Evolutionary conservation across 2,329 filamentous ascomycete genomes (phyloP), one percentile per base, ranked within the genome.

Genomic region (Hymenotorrendiella dingleyae): DNA sequence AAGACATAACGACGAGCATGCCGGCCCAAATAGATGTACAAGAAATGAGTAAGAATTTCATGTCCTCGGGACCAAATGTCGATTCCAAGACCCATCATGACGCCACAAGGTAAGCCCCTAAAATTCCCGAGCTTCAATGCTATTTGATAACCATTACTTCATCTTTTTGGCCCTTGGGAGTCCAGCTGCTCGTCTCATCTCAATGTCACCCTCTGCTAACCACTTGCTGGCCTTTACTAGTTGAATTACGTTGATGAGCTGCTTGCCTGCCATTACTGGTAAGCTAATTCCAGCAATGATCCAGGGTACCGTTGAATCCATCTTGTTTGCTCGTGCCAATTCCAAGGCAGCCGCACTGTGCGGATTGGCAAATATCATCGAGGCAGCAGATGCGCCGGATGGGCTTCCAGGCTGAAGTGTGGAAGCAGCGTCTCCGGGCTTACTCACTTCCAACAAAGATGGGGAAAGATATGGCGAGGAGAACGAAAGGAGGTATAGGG

Each of bases 401-500:
- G 87, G 82, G 24, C 74, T 81, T 46, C 84, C 84, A 6, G 80
- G 76, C 57, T 83, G 66, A 19, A 65, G 69, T 52, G 79, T 76
- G 35, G 68, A 67, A 40, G 70, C 71, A 42, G 72, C 71, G 33
- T 63, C 60, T 40, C 73, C 69, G 49, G 80, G 74, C 29, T 80
- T 71, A 10, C 78, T 71, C 49, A 83, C 58, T 47, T 69, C 67
- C 43, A 83, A 80, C 40, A 97, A 83, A 45, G 87, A 87, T 1
- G 93, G 91, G 2, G 88, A 93, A 42, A 97, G 79, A 27, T 82
- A 78, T 2, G 91, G 91, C 44, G 87, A 94, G 45, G 86, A 94
- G 74, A 98, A 98, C 58, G 90, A 96, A 46, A 98, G 83, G 41
- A 98, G 84, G 70, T 98, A 98, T 49, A 98, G 80, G 22, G 88